Evolutionary conservation across 2,329 filamentous ascomycete genomes (phyloP), one percentile per base, ranked within the genome.

Genomic region (Pseudogymnoascus sp.): DNA sequence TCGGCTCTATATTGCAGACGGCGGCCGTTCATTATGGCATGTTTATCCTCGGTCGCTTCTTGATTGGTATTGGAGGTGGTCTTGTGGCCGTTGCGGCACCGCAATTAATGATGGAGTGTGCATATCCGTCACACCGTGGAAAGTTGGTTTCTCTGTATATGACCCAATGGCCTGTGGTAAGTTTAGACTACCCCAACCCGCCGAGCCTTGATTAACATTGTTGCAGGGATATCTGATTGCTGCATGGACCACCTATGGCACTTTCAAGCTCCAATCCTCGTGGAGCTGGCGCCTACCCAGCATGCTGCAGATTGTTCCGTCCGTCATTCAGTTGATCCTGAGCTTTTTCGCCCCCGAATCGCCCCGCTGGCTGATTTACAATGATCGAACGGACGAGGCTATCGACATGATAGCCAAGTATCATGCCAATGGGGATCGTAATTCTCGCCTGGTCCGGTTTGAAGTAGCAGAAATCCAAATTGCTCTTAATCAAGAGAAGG

Each of bases 321-420:
- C 82, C 1, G 56, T 79, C 11, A 63, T 97, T 59, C 70, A 71
- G 63, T 60, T 73, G 25, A 59, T 66, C 40, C 66, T 68, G 23
- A 70, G 71, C n/a, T 71, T 72, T 50, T 70, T 75, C 23, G 71
- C 84, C 3, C 83, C 84, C 1, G 84, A 87, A 70, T 82, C 78
- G 1, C 84, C 83, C 0, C 77, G 83, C 61, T 86, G 65, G 78
- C 80, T 72, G 63, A 76, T 78, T 10, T 71, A 73, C 5, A 79
- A 79, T 42, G 81, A 80, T 44, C 75, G 79, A 16, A 75, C 79
- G 60, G 77, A 84, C 1, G 79, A 84, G 62, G 83, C 83, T 5
- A 74, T 80, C 1, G 71, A 72, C 1, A 75, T 84, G 1, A 78
- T 86, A 3, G 76, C 78, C 14, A 78, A 82, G 28, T 80, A 81